Conservation (phyloP, 208 protist genomes). For the Vickermania ingenoplastis region DNA sequence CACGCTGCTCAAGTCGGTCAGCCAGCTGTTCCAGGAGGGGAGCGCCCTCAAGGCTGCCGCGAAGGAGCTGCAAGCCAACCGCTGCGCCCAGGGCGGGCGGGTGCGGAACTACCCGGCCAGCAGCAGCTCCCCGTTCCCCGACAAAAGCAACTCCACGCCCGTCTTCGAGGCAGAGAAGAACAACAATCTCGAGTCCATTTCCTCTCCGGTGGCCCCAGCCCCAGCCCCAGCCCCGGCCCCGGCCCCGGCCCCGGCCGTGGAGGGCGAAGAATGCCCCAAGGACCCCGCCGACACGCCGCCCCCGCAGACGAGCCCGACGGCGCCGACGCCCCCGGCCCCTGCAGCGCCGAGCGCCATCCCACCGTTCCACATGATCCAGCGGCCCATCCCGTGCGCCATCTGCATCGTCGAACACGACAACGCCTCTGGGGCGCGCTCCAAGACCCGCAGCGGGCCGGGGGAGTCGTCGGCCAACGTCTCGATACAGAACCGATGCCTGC, state of each 20-base stretch:
- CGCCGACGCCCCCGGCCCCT: background rate
- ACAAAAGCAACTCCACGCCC: background rate
- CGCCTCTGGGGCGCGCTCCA: slow-evolving; percentile 11
- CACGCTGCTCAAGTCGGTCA: background rate
- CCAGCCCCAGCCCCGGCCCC: background rate
- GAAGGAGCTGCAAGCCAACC: background rate
- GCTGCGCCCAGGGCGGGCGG: background rate
- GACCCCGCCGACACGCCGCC: background rate
- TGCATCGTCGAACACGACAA: slow-evolving; percentile 66
- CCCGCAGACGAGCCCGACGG: background rate
- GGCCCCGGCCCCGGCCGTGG: background rate
- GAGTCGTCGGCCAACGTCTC: background rate
- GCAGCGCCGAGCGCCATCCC: background rate
- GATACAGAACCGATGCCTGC: slow-evolving; percentile 41
- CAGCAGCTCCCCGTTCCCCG: background rate
- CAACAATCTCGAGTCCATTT: background rate
- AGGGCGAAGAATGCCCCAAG: background rate
- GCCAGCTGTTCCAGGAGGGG: background rate
- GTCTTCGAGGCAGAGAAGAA: background rate
- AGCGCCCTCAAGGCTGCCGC: background rate
- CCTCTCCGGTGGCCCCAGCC: background rate
- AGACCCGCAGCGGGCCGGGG: background rate
- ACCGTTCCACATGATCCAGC: slow-evolving; percentile 22
- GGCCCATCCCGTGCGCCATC: slow-evolving; percentile 69
- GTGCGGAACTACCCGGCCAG: background rate